Percentiles rank a stretch among this genome's conserved stretches.
phyloP scores from a whole-genome alignment of 352 stramenopile species.

The Pythium aristosporum region DNA sequence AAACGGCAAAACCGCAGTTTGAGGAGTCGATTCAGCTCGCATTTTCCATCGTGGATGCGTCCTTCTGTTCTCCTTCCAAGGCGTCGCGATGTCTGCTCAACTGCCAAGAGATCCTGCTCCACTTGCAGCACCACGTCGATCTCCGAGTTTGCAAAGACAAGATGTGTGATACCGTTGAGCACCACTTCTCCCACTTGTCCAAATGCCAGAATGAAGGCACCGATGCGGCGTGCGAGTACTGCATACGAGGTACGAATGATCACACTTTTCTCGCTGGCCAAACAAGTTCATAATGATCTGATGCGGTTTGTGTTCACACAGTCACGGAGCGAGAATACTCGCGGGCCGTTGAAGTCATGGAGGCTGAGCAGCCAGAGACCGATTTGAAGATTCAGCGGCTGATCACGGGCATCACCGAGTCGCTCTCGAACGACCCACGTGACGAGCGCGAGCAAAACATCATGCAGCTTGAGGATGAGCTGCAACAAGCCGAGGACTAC shows the following conservation, averaged over 20 bases:
- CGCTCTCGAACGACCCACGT: constrained; percentile 24
- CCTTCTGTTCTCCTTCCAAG: constrained; percentile 32
- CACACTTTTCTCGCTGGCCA: neutral
- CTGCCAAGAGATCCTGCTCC: constrained; percentile 29
- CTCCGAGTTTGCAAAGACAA: constrained; percentile 25
- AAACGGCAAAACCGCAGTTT: constrained; percentile 9
- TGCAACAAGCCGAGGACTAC: constrained; percentile 32
- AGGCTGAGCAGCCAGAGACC: constrained; percentile 26
- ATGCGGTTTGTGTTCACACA: constrained; percentile 1
- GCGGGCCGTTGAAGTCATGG: constrained; percentile 31
- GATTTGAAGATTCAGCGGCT: constrained; percentile 27
- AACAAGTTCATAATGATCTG: neutral
- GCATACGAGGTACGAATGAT: constrained; percentile 29
- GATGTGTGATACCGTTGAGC: constrained; percentile 29
- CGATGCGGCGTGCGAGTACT: constrained; percentile 31
- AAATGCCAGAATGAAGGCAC: constrained; percentile 24
- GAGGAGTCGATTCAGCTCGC: constrained; percentile 26
- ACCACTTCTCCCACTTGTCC: constrained; percentile 32
- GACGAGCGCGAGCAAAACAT: constrained; percentile 31
- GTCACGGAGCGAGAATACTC: constrained; percentile 29
- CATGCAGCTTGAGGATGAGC: constrained; percentile 33
- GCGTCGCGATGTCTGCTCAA: constrained; percentile 27
- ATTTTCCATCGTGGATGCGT: constrained; percentile 31
- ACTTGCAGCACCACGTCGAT: constrained; percentile 34
- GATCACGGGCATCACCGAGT: constrained; percentile 25